Evolutionary conservation across 306 rosid genomes (phyloP).

Genomic region (Argentina anserina): DNA sequence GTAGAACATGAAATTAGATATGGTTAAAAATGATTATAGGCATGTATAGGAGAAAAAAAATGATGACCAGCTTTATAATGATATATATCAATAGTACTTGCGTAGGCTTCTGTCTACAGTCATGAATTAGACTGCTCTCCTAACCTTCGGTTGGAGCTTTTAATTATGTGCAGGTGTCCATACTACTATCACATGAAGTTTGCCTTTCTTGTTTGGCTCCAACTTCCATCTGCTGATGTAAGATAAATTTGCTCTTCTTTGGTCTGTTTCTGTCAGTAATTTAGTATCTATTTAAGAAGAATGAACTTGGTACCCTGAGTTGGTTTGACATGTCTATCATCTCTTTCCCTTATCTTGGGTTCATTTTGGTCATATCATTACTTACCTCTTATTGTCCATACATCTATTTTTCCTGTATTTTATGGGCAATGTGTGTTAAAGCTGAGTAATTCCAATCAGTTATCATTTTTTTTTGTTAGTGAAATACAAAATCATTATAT

Average conservation of each 20-base stretch:
- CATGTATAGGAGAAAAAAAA: not conserved
- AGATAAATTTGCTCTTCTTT: slow-evolving; percentile 23
- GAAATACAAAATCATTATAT: not conserved
- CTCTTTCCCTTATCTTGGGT: not conserved
- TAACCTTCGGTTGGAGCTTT: not conserved
- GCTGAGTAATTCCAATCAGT: not conserved
- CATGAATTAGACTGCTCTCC: not conserved
- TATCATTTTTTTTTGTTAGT: not conserved
- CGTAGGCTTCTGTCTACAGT: not conserved
- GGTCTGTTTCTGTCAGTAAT: not conserved
- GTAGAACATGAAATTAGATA: not conserved
- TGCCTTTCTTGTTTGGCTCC: slow-evolving; percentile 98
- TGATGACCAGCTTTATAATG: not conserved
- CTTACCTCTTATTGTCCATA: not conserved
- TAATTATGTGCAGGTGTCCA: slow-evolving; percentile 58
- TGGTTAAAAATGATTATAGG: not conserved
- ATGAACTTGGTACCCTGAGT: not conserved
- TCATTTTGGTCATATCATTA: not conserved
- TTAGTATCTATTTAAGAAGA: not conserved
- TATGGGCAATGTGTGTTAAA: not conserved
- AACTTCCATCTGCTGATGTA: slow-evolving; percentile 78
- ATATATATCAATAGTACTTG: not conserved
- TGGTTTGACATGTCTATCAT: not conserved
- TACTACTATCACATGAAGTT: slow-evolving; percentile 86
- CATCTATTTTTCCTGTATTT: not conserved